Evolutionary conservation across 2,329 filamentous ascomycete genomes (phyloP), one percentile per base, ranked within the genome.

Genomic region (Xylariaceae sp.): DNA sequence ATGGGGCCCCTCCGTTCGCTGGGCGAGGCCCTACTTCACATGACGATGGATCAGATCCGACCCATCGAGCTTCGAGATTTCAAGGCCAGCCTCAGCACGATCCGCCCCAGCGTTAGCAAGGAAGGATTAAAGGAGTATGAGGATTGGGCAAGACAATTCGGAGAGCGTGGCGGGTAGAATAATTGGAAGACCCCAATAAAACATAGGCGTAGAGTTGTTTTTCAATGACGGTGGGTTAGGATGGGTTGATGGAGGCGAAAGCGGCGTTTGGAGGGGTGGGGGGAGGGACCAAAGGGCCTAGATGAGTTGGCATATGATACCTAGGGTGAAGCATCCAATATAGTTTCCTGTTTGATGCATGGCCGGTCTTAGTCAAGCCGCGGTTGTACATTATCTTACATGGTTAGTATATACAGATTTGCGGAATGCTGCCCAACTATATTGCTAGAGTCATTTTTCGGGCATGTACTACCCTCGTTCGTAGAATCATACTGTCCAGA

Each of bases 1-100:
- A 99, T 99, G 95, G 93, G 95, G 0, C 95, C 95, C 0, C 78
- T 99, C 12, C 85, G 95, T 29, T 93, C 91, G 50, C 79, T 98
- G 2, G 95, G 95, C 21, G 95, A 98, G 71, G 91, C 89, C 41
- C 77, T 99, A 26, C 80, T 99, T 32, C 87, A 90, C 63, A 98
- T 96, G 81, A 90, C 89, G 0, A 96, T 95, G 84, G 95, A 99
- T 59, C 86, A 98, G 65, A 98, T 99, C 64, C 83, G 93, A 12
- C 88, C 93, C 0, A 98, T 99, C 58, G 82, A 83, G 50, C 83
- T 96, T 52, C 71, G 80, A 40, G 95, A 99, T 71, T 99, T 99
- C 66, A 79, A 90, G 67, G 86, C 90, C 14, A 96, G 92, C 75
- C 77, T 99, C 58, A 77, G 80, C 41, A 96, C 87, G 16, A 98